These are phyloP conservation scores for Takakia lepidozioides DNA, from an alignment of 225 moss, liverwort and hornwort genomes.

Conservation along the genomic window DNA sequence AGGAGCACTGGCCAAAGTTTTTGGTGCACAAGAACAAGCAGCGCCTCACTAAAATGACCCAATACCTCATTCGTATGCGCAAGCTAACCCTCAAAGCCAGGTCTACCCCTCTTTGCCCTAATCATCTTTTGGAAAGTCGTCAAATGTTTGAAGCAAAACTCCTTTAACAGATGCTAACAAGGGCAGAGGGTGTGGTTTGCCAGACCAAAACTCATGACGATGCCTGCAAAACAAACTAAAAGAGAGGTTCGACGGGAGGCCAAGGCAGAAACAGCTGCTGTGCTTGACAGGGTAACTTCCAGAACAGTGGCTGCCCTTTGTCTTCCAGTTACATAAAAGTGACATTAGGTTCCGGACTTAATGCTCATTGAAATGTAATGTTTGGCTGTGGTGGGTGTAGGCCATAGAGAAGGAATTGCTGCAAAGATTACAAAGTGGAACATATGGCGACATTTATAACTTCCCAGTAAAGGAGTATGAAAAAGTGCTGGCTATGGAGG, in stretches of 20 bases:
- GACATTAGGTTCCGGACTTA: too few species aligned
- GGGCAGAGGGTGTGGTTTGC: too few species aligned
- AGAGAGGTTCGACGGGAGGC: conserved; percentile 75
- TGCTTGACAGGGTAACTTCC: conserved; percentile 72
- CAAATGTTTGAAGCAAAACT: too few species aligned
- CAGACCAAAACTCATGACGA: conserved; percentile 85
- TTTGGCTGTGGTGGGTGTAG: conserved; percentile 26
- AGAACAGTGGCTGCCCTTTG: too few species aligned
- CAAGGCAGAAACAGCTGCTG: conserved; percentile 78
- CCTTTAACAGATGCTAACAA: too few species aligned
- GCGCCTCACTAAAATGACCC: conserved; percentile 49
- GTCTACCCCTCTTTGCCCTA: too few species aligned
- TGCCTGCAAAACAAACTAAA: conserved; percentile 81
- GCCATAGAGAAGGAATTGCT: conserved; percentile 83
- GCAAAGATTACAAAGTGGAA: conserved; percentile 77
- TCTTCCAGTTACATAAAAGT: too few species aligned
- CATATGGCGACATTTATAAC: conserved; percentile 85
- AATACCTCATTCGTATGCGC: conserved; percentile 70
- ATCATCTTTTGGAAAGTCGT: too few species aligned
- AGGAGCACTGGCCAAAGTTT: conserved; percentile 94
- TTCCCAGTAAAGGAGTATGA: conserved; percentile 90
- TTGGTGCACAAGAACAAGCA: conserved; percentile 71
- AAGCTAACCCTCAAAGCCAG: conserved; percentile 88
- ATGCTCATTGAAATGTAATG: too few species aligned
- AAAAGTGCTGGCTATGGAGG: conserved; percentile 80